These are phyloP conservation scores for Cladosporium sp. DNA, from an alignment of 2,329 filamentous ascomycete genomes.

Conservation along the genomic window DNA sequence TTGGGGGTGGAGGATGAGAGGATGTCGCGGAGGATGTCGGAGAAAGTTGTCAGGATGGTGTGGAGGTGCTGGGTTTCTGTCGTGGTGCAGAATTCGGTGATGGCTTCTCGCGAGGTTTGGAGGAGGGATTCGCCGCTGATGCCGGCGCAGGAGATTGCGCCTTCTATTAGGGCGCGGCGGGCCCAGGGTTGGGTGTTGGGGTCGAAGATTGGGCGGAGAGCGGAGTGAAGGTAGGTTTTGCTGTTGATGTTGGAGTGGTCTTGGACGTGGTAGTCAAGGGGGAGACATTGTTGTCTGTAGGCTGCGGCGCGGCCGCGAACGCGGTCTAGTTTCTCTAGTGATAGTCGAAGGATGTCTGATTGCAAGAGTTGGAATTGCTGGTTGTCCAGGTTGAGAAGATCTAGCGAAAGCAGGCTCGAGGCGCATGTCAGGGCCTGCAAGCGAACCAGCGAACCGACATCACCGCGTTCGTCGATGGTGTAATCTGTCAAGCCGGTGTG, in stretches of 20 bases:
- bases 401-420: conserved; percentile 19
- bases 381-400: background rate
- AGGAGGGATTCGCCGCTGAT: conserved; percentile 76
- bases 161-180: conserved; percentile 57
- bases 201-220: conserved; percentile 22
- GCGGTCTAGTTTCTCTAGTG: conserved; percentile 86
- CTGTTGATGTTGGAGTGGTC: conserved; percentile 20
- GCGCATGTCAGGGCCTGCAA: conserved; percentile 73
- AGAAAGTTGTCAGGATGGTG: conserved; percentile 27
- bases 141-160: conserved; percentile 71
- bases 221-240: conserved; percentile 27
- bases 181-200: conserved; percentile 32
- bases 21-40: conserved; percentile 25
- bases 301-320: conserved; percentile 69
- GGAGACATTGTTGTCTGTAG: conserved; percentile 26
- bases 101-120: conserved; percentile 65
- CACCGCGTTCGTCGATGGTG: conserved; percentile 82
- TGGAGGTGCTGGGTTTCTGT: conserved; percentile 15
- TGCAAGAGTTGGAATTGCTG: conserved; percentile 22
- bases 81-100: conserved; percentile 49
- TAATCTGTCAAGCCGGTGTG: conserved; percentile 73
- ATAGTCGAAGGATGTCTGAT: conserved; percentile 59
- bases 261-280: conserved; percentile 13
- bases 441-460: conserved; percentile 84
- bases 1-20: conserved; percentile 9